Base-by-base conservation (phyloP, 2,329 filamentous ascomycete genomes). In the Botrytis paeoniae region DNA sequence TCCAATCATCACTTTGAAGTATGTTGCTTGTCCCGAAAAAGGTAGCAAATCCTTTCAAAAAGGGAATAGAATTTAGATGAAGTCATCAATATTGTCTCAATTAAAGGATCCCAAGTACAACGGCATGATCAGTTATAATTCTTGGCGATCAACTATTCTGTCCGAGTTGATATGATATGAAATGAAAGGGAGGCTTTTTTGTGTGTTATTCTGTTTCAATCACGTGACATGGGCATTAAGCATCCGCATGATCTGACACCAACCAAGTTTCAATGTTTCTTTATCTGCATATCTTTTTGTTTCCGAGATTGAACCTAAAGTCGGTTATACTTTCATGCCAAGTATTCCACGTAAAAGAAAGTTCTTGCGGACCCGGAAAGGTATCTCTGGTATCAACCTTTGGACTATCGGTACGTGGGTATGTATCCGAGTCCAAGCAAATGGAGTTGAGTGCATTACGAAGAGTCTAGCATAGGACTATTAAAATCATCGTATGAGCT, bases 251-350 rank as follows among this genome's bases (percentile, higher is more conserved):
- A 57, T 25, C 63, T 39, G 48, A 22, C 22, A 29, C 45, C n/a
- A 51, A 57, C 45, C 32, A 37, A 29, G 22, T 35, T 66, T 18
- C 32, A 29, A 54, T 54, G 6, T 66, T 66, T 68, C 64, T 68
- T 54, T 68, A 25, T 68, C 64, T 39, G 16, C 64, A 54, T 29
- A 9, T 32, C 12, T 39, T 39, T 54, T 54, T 68, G 45, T 57
- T 32, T 39, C 64, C 48, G 25, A 68, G 29, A 10, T 41, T 41
- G 22, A 54, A 68, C 64, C 64, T 41, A 68, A 57, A 6, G 2
- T 51, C 63, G 32, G 32, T 39, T 66, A n/a, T 54, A 51, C 12
- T n/a, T 66, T 54, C 45, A 54, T 39, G 64, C 64, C 64, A 66
- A 68, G 64, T 29, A 16, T 8, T 51, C 43, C 43, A 66, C 45